phyloP scores from a whole-genome alignment of 139 green algal genomes.

The Helicosporidium sp. region DNA sequence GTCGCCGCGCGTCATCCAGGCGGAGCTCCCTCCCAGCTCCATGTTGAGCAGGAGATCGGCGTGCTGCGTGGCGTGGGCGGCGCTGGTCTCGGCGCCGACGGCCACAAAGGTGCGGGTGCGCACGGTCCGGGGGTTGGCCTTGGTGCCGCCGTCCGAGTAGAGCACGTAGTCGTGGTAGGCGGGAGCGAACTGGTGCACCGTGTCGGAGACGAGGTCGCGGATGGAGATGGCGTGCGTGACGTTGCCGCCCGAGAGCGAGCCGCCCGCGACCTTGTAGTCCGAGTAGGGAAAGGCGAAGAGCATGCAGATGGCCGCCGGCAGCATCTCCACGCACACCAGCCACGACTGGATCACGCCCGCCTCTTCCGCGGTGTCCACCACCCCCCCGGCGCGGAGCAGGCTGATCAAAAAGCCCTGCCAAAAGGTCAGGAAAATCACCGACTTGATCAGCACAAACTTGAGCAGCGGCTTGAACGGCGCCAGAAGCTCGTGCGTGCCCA shows the following conservation, averaged over 20 bases:
- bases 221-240: slow-evolving; percentile 65
- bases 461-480: slow-evolving; percentile 74
- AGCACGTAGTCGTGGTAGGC: slow-evolving; percentile 83
- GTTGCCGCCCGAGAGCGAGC: slow-evolving; percentile 18
- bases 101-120: slow-evolving; percentile 16
- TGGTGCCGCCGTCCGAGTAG: slow-evolving; percentile 53
- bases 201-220: slow-evolving; percentile 68
- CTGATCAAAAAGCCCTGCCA: slow-evolving; percentile 76
- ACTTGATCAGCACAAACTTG: slow-evolving; percentile 90
- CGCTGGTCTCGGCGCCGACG: slow-evolving; percentile 16
- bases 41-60: slow-evolving; percentile 28
- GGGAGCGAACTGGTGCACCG: slow-evolving; percentile 76
- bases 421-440: slow-evolving; percentile 91
- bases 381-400: slow-evolving; percentile 25
- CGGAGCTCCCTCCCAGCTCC: slow-evolving; percentile 16
- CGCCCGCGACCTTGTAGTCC: slow-evolving; percentile 6
- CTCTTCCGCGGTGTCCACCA: slow-evolving; percentile 30
- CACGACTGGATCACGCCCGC: slow-evolving; percentile 75
- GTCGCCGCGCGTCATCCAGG: neutral
- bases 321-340: slow-evolving; percentile 89
- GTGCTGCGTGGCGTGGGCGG: slow-evolving; percentile 1
- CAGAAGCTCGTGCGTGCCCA: slow-evolving; percentile 76
- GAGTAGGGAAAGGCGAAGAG: slow-evolving; percentile 71
- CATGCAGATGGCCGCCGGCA: slow-evolving; percentile 56
- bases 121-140: slow-evolving; percentile 18